Conservation (phyloP, 495 filamentous ascomycete genomes). For the Xylaria flabelliformis region DNA sequence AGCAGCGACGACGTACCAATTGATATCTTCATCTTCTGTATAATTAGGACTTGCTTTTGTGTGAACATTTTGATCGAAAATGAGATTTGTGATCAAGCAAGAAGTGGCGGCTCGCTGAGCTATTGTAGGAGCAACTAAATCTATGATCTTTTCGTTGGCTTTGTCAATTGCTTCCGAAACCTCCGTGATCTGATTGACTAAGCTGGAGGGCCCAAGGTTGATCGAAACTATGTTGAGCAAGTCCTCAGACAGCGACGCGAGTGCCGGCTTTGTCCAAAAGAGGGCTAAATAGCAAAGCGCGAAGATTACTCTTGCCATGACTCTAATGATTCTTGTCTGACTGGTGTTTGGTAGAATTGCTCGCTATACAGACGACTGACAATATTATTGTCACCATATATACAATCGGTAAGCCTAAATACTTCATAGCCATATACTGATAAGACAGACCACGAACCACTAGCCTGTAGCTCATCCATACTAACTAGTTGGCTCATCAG, state of each 20-base stretch:
- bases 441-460: background rate
- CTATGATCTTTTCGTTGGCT: background rate
- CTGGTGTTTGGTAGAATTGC: background rate
- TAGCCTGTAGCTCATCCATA: background rate
- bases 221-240: background rate
- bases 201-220: background rate
- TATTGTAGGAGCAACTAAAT: background rate
- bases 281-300: background rate
- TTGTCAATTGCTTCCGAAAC: background rate
- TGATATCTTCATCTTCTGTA: background rate
- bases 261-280: background rate
- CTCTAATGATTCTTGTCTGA: background rate
- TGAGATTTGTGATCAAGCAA: background rate
- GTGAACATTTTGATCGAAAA: background rate
- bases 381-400: background rate
- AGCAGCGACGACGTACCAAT: background rate
- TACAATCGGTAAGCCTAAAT: background rate
- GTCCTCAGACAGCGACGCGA: background rate
- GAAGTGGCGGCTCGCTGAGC: background rate
- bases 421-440: background rate
- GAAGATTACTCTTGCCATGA: background rate
- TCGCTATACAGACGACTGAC: background rate
- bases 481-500: background rate
- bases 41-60: background rate
- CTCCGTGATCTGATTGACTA: background rate